phyloP scores from a whole-genome alignment of 306 rosid genomes.

The Begonia masoniana region DNA sequence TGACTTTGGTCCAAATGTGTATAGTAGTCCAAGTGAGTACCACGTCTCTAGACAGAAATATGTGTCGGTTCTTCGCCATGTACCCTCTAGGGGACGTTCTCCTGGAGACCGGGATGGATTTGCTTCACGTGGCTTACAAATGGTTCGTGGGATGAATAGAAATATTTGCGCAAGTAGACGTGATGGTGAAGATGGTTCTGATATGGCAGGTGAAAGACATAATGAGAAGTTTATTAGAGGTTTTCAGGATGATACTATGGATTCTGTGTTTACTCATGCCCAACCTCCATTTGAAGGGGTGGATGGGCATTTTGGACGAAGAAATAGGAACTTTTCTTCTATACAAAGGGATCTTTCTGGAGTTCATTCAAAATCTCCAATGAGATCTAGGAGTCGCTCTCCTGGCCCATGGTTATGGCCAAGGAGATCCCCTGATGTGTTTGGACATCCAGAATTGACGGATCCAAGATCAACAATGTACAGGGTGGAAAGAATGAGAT shows the following conservation, averaged over 20 bases:
- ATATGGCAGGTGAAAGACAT: constrained; percentile 47
- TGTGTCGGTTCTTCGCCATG: constrained; percentile 27
- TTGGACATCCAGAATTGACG: constrained; percentile 47
- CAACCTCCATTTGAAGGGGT: constrained; percentile 43
- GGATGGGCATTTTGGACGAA: constrained; percentile 48
- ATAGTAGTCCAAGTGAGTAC: constrained; percentile 48
- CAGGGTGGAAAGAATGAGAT: constrained; percentile 65
- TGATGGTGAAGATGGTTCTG: constrained; percentile 40
- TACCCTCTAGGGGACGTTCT: constrained; percentile 61
- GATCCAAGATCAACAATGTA: constrained; percentile 56
- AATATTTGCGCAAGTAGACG: constrained; percentile 53
- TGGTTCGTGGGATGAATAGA: constrained; percentile 52
- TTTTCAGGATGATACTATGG: constrained; percentile 35
- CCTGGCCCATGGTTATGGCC: constrained; percentile 59
- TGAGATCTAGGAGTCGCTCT: constrained; percentile 67
- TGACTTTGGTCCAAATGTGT: constrained; percentile 44
- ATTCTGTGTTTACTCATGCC: constrained; percentile 39
- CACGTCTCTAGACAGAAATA: constrained; percentile 54
- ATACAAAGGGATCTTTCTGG: constrained; percentile 45
- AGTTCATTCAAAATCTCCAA: constrained; percentile 62
- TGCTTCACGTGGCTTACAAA: constrained; percentile 24
- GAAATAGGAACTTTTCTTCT: constrained; percentile 46
- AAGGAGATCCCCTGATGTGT: constrained; percentile 64
- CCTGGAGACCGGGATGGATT: constrained; percentile 40
- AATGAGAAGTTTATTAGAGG: constrained; percentile 50